Evolutionary conservation across 768 basidiomycete genomes (phyloP).

Genomic region (Rhodotorula taiwanensis): DNA sequence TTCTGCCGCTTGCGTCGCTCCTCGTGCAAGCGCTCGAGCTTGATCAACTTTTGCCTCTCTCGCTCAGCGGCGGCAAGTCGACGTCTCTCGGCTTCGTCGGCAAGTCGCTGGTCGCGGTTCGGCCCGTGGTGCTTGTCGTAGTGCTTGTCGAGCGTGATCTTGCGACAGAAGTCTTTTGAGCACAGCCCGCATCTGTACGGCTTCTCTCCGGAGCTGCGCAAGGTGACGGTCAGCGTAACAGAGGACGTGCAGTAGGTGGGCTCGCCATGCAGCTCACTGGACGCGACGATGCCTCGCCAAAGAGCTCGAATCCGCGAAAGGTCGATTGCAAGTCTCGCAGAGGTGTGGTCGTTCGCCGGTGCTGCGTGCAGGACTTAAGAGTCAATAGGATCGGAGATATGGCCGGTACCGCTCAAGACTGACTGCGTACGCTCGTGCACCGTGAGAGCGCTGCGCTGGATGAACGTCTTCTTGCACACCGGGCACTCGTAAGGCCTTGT

Average conservation of each 20-base stretch:
- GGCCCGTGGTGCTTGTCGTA: slow-evolving; percentile 43
- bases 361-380: slow-evolving; percentile 34
- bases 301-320: slow-evolving; percentile 4
- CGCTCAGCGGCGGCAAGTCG: neutral
- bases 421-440: slow-evolving; percentile 79
- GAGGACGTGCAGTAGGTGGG: neutral
- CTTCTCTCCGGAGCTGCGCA: slow-evolving; percentile 42
- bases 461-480: slow-evolving; percentile 40
- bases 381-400: neutral
- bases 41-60: neutral
- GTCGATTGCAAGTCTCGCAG: slow-evolving; percentile 53
- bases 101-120: neutral
- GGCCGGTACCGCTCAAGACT: slow-evolving; percentile 20
- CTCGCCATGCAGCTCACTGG: neutral
- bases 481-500: neutral
- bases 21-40: neutral
- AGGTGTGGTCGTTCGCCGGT: slow-evolving; percentile 81
- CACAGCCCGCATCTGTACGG: slow-evolving; percentile 43
- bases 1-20: no score
- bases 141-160: slow-evolving; percentile 48
- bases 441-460: slow-evolving; percentile 75
- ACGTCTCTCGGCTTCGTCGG: neutral
- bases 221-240: neutral
- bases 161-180: slow-evolving; percentile 42
- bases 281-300: slow-evolving; percentile 1